These are phyloP conservation scores for Magnusiomyces suaveolens DNA, from an alignment of 1,139 yeast genomes.

Conservation along the genomic window DNA sequence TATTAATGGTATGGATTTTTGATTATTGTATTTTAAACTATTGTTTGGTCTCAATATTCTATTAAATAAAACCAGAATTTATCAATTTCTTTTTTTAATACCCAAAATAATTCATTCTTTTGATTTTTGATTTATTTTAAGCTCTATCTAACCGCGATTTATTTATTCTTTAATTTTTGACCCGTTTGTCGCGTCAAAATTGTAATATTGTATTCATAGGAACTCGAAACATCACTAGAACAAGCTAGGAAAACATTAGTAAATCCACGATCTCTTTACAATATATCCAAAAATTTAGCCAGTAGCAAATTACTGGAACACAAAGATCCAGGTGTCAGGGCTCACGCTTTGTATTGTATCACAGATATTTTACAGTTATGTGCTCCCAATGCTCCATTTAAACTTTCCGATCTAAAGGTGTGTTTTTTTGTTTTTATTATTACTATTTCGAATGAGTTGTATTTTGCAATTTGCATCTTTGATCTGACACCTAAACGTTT, in stretches of 20 bases:
- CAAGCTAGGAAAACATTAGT: slow-evolving; percentile 37
- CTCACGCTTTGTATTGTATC: slow-evolving; percentile 62
- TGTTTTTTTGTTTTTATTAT: too few relatives aligned
- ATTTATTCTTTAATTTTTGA: too few relatives aligned
- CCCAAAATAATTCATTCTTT: too few relatives aligned
- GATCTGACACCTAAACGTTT: neutral
- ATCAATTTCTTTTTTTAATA: too few relatives aligned
- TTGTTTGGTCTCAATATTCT: too few relatives aligned
- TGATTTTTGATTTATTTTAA: too few relatives aligned
- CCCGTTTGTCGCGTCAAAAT: neutral
- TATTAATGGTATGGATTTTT: too few relatives aligned
- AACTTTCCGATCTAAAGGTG: slow-evolving; percentile 50
- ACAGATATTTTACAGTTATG: slow-evolving; percentile 66
- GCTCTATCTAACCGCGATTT: too few relatives aligned
- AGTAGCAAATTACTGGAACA: slow-evolving; percentile 52
- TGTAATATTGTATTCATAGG: neutral
- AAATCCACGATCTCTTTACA: slow-evolving; percentile 38
- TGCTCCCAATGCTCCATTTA: slow-evolving; percentile 90
- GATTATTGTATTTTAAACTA: too few relatives aligned
- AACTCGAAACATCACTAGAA: neutral
- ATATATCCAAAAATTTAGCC: slow-evolving; percentile 44
- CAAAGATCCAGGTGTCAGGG: slow-evolving; percentile 60
- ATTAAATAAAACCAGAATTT: too few relatives aligned
- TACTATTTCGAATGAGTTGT: slow-evolving; percentile 43
- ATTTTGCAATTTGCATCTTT: neutral